phyloP scores from a whole-genome alignment of 2,329 filamentous ascomycete species.

The Stagonosporopsis rhizophila region DNA sequence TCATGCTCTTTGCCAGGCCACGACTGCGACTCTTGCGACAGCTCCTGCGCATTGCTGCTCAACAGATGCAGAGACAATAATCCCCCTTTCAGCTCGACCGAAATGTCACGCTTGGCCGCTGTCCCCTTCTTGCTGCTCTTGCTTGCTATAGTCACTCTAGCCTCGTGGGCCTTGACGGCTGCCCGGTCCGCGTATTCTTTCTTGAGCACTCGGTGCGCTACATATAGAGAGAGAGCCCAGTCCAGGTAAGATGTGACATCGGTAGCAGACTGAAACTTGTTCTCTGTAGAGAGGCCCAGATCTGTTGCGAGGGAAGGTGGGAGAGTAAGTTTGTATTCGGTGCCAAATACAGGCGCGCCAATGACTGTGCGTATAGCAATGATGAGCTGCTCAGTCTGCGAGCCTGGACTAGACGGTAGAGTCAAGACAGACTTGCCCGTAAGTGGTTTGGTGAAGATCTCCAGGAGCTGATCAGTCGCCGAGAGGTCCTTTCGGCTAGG shows the following conservation, averaged over 20 bases:
- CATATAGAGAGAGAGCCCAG: slow-evolving; percentile 42
- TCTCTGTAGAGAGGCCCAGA: slow-evolving; percentile 38
- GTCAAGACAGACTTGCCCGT: slow-evolving; percentile 39
- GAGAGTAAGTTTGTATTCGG: slow-evolving; percentile 44
- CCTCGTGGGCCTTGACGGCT: slow-evolving; percentile 28
- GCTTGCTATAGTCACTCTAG: slow-evolving; percentile 32
- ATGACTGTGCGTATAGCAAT: slow-evolving; percentile 44
- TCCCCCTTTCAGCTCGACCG: slow-evolving; percentile 29
- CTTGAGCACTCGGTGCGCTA: slow-evolving; percentile 40
- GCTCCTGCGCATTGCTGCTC: slow-evolving; percentile 14
- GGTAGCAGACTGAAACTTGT: slow-evolving; percentile 38
- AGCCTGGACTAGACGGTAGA: slow-evolving; percentile 31
- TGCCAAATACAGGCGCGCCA: slow-evolving; percentile 44
- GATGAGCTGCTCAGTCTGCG: slow-evolving; percentile 31
- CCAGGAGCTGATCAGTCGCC: slow-evolving; percentile 42
- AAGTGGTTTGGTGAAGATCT: slow-evolving; percentile 38
- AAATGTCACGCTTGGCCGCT: slow-evolving; percentile 29
- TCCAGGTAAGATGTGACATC: slow-evolving; percentile 44
- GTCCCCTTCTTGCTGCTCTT: slow-evolving; percentile 31
- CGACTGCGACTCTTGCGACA: slow-evolving; percentile 25
- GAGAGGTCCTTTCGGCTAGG: slow-evolving; percentile 37
- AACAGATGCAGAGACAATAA: slow-evolving; percentile 23
- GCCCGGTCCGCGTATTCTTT: slow-evolving; percentile 31
- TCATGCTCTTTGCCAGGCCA: slow-evolving; percentile 33
- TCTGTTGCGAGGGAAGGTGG: slow-evolving; percentile 37